Evolutionary conservation across 179 eudicot genomes (phyloP), one percentile per base, ranked within the genome.

Genomic region (Vitellaria paradoxa): DNA sequence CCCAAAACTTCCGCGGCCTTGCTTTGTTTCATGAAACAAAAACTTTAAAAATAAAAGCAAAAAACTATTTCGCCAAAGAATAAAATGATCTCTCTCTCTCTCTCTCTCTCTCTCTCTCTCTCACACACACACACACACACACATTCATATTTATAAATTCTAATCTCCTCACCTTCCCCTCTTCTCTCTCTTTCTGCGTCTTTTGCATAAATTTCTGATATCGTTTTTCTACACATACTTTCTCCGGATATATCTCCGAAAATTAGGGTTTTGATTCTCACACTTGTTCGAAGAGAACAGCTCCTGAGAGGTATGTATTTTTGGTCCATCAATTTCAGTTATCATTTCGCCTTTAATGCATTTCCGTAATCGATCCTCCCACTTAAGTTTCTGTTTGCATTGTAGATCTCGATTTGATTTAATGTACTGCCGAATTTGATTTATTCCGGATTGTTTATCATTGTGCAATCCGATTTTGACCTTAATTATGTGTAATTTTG

Each of bases 211-310:
- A 64, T 50, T 69, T 56, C 55, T 47, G 18, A n/a, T 70, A 42
- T 23, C 2, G n/a, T 65, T 24, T 26, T 65, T 12, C 13, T 12
- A 23, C 61, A 63, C 77, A 61, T 57, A 21, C 69, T 59, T 21
- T 49, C 53, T 49, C 69, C 12, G 17, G 1, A 30, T 18, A n/a
- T 53, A 7, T 40, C 65, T 57, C 73, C 81, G 73, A 4, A 66
- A 66, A 14, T 47, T 73, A 67, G 81, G 77, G 73, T 57, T 79
- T 79, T 26, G 37, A 56, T 55, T 70, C 68, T 12, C 61, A 49
- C 74, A 77, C 50, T 77, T 53, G 55, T 50, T 18, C 65, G 65
- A n/a, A 21, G 64, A 12, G 45, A 3, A 21, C 59, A 68, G 61
- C 30, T 12, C 65, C 50, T 13, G 20, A 5, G 52, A 59, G 81